Evolutionary conservation across 306 rosid genomes (phyloP).

Genomic region (Crotalaria pallida): DNA sequence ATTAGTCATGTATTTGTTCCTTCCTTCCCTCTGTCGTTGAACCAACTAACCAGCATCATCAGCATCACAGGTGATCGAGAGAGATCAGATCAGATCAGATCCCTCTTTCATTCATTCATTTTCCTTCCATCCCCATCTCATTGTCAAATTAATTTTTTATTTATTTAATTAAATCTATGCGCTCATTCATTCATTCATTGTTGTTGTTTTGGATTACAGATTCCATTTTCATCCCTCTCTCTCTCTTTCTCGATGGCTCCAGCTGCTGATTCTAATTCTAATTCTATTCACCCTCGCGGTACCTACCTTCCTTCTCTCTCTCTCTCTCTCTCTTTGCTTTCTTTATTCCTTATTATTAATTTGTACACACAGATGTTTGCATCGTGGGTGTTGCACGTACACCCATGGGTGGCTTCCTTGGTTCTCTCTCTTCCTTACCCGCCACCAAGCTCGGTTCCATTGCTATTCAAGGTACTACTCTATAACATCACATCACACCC

Average conservation of each 20-base stretch:
- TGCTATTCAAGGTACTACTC: constrained; percentile 85
- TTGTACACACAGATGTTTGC: constrained; percentile 88
- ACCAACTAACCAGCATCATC: too few species aligned
- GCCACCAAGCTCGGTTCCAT: constrained; percentile 94
- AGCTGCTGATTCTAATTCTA: constrained; percentile 41
- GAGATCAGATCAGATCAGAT: too few species aligned
- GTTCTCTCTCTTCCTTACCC: constrained; percentile 70
- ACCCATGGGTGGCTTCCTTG: constrained; percentile 96
- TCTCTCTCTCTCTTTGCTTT: not conserved
- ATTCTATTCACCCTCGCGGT: constrained; percentile 80
- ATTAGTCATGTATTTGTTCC: too few species aligned
- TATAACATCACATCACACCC: too few species aligned
- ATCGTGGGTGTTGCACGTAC: constrained; percentile 96
- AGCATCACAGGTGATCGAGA: too few species aligned
- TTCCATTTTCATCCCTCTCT: constrained; percentile 21
- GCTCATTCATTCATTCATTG: not conserved
- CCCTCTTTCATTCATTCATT: too few species aligned
- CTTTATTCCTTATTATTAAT: not conserved
- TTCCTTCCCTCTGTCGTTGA: too few species aligned
- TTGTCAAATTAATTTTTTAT: too few species aligned
- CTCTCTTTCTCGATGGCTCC: constrained; percentile 91
- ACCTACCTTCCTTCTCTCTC: not conserved
- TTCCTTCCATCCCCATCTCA: too few species aligned
- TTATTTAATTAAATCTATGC: not conserved
- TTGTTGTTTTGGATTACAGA: constrained; percentile 30